Percentiles rank a stretch among this genome's conserved stretches.
phyloP scores from a whole-genome alignment of 208 protist species.

The Leishmania turanica region DNA sequence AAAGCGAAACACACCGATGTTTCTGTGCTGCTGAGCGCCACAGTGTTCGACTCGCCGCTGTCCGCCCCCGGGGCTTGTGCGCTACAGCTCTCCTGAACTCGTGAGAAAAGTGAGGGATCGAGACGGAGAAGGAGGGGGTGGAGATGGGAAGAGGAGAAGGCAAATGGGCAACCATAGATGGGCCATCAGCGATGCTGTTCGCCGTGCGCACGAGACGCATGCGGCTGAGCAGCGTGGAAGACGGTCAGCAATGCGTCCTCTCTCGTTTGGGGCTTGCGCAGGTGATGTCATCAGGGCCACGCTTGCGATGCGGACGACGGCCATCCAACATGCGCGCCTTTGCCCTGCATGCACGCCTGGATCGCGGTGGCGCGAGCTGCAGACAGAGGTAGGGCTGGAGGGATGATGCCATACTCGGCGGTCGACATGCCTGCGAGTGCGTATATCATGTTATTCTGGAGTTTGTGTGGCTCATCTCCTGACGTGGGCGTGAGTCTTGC shows the following conservation, averaged over 20 bases:
- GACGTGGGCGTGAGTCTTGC: background rate
- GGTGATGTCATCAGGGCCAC: background rate
- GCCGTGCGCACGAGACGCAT: background rate
- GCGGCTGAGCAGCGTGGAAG: background rate
- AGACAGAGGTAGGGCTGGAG: background rate
- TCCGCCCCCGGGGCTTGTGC: background rate
- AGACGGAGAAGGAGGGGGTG: background rate
- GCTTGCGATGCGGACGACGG: background rate
- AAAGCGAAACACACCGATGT: background rate
- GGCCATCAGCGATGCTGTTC: background rate
- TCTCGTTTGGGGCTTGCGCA: background rate
- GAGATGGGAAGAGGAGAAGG: background rate
- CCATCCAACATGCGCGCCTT: background rate
- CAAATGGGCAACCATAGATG: background rate
- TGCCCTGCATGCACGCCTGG: background rate
- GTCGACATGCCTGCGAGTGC: background rate
- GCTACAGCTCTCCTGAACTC: background rate
- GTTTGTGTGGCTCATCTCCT: background rate
- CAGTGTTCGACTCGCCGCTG: background rate
- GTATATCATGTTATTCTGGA: background rate
- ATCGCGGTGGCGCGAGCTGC: background rate
- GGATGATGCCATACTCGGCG: background rate
- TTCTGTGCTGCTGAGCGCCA: background rate
- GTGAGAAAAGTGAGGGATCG: background rate
- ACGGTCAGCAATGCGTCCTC: background rate